Evolutionary conservation across 2,329 filamentous ascomycete genomes (phyloP), one percentile per base, ranked within the genome.

Genomic region (Penicillium psychrosexuale): DNA sequence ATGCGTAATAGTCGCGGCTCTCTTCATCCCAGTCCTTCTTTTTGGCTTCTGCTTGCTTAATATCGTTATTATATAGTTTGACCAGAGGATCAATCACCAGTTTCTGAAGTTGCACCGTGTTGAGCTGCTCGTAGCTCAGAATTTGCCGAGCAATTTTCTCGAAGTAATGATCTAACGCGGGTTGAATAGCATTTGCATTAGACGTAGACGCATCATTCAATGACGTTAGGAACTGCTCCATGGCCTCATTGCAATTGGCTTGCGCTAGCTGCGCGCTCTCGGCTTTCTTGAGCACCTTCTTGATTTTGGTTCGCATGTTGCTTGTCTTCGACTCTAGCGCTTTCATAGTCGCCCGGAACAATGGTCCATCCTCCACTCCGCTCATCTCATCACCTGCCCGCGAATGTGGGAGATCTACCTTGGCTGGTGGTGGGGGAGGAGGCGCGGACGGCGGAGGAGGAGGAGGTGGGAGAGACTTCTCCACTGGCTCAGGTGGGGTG

Each of bases 11-110:
- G 71, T 99, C 94, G 72, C 96, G 94, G 77, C 93, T 97, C 72
- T 99, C 94, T 68, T 99, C 94, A 61, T 99, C 94, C 66, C 99
- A 99, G 65, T 97, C 94, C 62, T 94, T 91, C 75, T 94, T 96
- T 78, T 99, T 99, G 38, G 89, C 82, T 69, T 99, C 94, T 27
- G 93, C 95, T 72, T 96, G 91, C 74, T 99, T 99, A 77, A 99
- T 97, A 67, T 99, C 95, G 61, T 93, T 82, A 58, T 91, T 91
- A 74, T 99, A 99, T 13, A 99, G 79, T 74, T 91, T 96, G 61
- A 84, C 87, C 62, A 99, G 83, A 1, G 95, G 95, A 40, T 99
- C 94, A 62, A 99, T 96, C 67, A 99, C 92, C 50, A 96, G 88
- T 69, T 86, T 93, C 67, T 97, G 92, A 33, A 99, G 81, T 66